phyloP scores from a whole-genome alignment of 2,329 filamentous ascomycete genomes.

The Alternaria brassicicola region DNA sequence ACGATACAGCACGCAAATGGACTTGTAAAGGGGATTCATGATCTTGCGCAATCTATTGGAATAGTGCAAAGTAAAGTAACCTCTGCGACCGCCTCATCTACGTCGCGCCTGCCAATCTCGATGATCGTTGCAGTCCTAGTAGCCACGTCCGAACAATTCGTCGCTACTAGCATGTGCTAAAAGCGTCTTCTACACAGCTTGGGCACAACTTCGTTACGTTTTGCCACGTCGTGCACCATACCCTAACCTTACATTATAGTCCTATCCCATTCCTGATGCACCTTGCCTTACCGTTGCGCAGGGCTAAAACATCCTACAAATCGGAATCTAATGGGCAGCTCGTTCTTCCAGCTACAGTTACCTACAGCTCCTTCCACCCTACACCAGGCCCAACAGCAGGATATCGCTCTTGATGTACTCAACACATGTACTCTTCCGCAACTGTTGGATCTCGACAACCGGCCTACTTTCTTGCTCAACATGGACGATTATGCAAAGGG shows the following conservation, averaged over 20 bases:
- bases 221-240: background rate
- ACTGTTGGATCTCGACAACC: conserved; percentile 40
- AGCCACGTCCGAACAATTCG: background rate
- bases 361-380: background rate
- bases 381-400: conserved; percentile 7
- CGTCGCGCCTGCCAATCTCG: background rate
- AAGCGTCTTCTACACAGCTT: background rate
- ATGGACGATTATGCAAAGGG: conserved; percentile 34
- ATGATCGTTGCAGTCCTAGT: background rate
- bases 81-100: background rate
- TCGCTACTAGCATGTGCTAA: background rate
- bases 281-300: background rate
- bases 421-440: conserved; percentile 35
- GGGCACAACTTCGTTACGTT: background rate
- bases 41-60: background rate
- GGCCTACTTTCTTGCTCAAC: conserved; percentile 43
- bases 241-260: background rate
- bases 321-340: conserved; percentile 10
- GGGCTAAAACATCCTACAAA: background rate
- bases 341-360: background rate
- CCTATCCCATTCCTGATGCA: conserved; percentile 1
- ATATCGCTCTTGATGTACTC: conserved; percentile 28
- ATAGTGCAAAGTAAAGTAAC: background rate
- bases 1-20: background rate
- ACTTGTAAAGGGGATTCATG: background rate